Conservation (phyloP, 2,329 filamentous ascomycete species). For the Lasiodiplodia sp. region DNA sequence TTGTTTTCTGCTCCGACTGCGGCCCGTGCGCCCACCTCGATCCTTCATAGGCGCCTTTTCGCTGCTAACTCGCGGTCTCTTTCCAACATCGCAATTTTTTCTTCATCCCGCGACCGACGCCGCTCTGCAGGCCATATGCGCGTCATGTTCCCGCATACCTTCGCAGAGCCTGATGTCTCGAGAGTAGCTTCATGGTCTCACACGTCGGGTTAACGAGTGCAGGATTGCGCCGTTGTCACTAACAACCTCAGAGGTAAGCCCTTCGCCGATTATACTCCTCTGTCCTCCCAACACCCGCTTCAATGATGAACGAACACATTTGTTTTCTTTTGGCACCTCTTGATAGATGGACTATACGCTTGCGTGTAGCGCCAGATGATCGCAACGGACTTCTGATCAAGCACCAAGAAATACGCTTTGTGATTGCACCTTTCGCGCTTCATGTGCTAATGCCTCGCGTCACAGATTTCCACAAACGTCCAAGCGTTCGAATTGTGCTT, state of each 20-base stretch:
- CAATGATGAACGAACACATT: constrained; percentile 18
- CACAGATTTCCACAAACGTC: background rate
- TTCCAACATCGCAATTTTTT: background rate
- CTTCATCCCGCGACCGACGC: constrained; percentile 63
- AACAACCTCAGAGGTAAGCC: background rate
- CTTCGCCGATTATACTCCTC: background rate
- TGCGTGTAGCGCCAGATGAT: constrained; percentile 65
- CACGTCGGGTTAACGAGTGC: background rate
- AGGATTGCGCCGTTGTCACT: background rate
- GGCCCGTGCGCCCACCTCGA: constrained; percentile 9
- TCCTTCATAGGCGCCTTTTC: constrained; percentile 2
- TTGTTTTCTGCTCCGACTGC: constrained; percentile 31
- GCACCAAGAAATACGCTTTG: constrained; percentile 28
- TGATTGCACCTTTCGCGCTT: background rate
- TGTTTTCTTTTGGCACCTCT: constrained; percentile 91
- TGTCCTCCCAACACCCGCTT: constrained; percentile 49
- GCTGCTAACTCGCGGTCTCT: background rate
- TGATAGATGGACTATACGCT: constrained; percentile 69
- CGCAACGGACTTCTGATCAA: constrained; percentile 79
- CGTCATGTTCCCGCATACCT: background rate
- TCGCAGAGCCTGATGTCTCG: background rate
- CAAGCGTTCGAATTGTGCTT: background rate
- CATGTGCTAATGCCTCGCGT: constrained; percentile 5
- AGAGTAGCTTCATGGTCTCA: background rate
- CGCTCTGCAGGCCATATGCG: constrained; percentile 50